Percentiles rank a stretch among this genome's conserved stretches.
These are phyloP conservation scores for Fusarium sp. DNA, from an alignment of 2,329 filamentous ascomycete genomes.

Conservation along the genomic window DNA sequence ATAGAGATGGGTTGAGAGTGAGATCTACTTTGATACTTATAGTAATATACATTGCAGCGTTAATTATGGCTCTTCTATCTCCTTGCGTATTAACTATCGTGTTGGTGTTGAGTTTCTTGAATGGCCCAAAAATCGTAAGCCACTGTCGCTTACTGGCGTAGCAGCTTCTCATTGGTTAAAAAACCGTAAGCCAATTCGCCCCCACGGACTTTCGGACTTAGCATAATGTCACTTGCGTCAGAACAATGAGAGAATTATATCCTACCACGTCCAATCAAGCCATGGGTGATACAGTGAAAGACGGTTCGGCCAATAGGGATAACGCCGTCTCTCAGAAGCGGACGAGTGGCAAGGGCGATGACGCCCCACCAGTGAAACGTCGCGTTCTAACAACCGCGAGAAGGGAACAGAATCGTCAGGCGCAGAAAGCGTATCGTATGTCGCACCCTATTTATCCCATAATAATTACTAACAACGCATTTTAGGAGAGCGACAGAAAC, in stretches of 20 bases:
- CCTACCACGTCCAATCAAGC: not conserved
- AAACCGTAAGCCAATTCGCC: constrained; percentile 34
- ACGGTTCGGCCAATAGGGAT: accelerated
- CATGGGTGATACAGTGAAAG: not conserved
- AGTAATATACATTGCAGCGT: not conserved
- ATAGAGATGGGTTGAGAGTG: accelerated
- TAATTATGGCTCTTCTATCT: accelerated
- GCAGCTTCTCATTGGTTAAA: constrained; percentile 12
- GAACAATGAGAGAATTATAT: not conserved
- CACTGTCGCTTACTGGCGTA: not conserved
- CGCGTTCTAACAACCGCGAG: constrained; percentile 34
- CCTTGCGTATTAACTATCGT: not conserved
- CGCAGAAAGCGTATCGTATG: too few species aligned
- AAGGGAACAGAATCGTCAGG: constrained; percentile 40
- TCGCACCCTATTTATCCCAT: too few species aligned
- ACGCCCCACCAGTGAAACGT: not conserved
- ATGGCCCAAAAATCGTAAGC: constrained; percentile 13
- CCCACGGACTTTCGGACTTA: constrained; percentile 4
- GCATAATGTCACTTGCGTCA: not conserved
- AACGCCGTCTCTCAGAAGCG: not conserved
- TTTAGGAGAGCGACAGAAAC: constrained; percentile 32
- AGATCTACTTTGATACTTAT: accelerated
- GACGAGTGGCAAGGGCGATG: not conserved
- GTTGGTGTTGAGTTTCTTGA: not conserved
- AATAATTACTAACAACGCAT: accelerated